A percentile compares a stretch with the other conserved stretches of the same genome.
Conservation (phyloP, 2,329 filamentous ascomycete species). For the Dothidotthia symphoricarpi region DNA sequence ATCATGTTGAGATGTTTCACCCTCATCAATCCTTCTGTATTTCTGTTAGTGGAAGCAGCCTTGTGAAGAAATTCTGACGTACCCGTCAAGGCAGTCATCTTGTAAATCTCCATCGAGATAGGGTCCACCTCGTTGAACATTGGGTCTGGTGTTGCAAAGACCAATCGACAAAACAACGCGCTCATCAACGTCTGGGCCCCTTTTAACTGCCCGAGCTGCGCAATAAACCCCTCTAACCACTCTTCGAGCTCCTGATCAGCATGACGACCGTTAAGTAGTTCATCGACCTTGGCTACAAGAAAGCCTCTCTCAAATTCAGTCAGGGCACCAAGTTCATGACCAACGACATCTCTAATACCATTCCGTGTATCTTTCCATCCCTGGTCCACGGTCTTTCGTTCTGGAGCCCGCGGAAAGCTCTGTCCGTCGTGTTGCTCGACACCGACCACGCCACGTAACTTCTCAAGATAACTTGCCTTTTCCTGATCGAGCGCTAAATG, state of each 20-base stretch:
- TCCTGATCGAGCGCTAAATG: too few species aligned
- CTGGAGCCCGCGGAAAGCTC: not conserved
- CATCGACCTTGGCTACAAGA: not conserved
- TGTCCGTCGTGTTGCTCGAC: not conserved
- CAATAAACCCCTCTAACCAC: slow-evolving; percentile 1
- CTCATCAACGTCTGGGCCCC: slow-evolving; percentile 7
- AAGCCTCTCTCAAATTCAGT: too few species aligned
- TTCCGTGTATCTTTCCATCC: not conserved
- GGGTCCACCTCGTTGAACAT: slow-evolving; percentile 7
- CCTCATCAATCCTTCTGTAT: slow-evolving; percentile 1
- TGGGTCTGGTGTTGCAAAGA: slow-evolving; percentile 7
- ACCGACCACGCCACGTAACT: too few species aligned
- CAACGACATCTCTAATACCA: not conserved
- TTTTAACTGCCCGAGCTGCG: slow-evolving; percentile 3
- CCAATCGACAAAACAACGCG: slow-evolving; percentile 10
- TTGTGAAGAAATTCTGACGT: not conserved
- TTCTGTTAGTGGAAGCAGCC: too few species aligned
- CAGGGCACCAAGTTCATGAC: not conserved
- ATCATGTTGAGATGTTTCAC: slow-evolving; percentile 8
- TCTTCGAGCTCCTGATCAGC: not conserved
- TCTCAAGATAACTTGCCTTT: too few species aligned
- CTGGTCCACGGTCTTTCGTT: not conserved
- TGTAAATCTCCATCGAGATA: slow-evolving; percentile 3
- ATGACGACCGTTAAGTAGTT: slow-evolving; percentile 1
- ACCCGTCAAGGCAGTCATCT: slow-evolving; percentile 1